Evolutionary conservation across 1,284 basidiomycete genomes (phyloP).

Genomic region (Pyrrhoderma lamaoense): DNA sequence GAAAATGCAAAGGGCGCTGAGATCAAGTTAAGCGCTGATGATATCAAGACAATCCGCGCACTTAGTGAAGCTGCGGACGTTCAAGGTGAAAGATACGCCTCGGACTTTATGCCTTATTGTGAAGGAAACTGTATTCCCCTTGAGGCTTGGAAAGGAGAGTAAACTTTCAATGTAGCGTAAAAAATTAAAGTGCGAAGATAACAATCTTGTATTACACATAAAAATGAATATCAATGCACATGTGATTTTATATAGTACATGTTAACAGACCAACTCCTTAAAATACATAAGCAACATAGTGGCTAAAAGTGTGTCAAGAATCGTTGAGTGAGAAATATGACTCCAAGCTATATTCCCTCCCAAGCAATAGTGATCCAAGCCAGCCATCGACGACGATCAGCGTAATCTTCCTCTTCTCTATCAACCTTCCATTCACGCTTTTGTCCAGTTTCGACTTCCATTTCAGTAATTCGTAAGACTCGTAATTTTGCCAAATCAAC

Average conservation of each 20-base stretch:
- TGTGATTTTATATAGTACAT: too few relatives aligned
- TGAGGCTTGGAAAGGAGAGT: slow-evolving; percentile 14
- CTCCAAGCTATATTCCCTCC: slow-evolving; percentile 31
- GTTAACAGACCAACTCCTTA: too few relatives aligned
- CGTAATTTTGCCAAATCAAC: slow-evolving; percentile 33
- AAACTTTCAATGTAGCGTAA: background rate
- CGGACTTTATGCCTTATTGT: background rate
- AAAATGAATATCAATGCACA: too few relatives aligned
- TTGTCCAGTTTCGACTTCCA: slow-evolving; percentile 33
- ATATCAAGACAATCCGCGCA: slow-evolving; percentile 11
- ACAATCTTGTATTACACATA: too few relatives aligned
- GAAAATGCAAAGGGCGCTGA: slow-evolving; percentile 16
- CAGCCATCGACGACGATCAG: slow-evolving; percentile 63
- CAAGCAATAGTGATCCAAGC: slow-evolving; percentile 55
- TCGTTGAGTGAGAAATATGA: too few relatives aligned
- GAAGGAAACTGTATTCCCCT: slow-evolving; percentile 16
- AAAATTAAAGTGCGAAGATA: too few relatives aligned
- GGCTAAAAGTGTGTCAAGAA: too few relatives aligned
- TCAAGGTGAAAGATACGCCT: slow-evolving; percentile 7
- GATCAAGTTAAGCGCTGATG: slow-evolving; percentile 8
- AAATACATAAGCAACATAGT: too few relatives aligned
- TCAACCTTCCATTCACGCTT: slow-evolving; percentile 46
- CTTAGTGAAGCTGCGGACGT: slow-evolving; percentile 14
- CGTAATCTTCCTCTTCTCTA: slow-evolving; percentile 47
- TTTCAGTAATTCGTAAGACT: slow-evolving; percentile 43